phyloP scores from a whole-genome alignment of 768 basidiomycete genomes.

The Psilocybe sp. region DNA sequence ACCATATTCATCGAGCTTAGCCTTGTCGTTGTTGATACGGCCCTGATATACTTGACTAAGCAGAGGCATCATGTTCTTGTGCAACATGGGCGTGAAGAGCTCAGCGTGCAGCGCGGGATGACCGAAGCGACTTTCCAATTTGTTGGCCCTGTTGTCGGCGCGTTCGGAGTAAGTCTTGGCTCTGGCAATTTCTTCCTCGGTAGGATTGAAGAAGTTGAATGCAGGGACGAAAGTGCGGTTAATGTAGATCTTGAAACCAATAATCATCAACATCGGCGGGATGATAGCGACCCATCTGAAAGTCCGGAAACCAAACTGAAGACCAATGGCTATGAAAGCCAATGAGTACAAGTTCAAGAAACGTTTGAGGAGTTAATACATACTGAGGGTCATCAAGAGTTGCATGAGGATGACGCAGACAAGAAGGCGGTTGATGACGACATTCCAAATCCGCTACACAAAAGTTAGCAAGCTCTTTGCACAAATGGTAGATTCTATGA shows the following conservation, averaged over 20 bases:
- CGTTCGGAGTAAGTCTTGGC: conserved; percentile 79
- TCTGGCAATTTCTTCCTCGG: conserved; percentile 68
- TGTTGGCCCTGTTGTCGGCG: conserved; percentile 66
- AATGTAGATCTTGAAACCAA: conserved; percentile 84
- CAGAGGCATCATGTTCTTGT: conserved; percentile 81
- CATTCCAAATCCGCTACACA: conserved; percentile 84
- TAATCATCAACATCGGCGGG: conserved; percentile 80
- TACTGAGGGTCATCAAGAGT: conserved; percentile 80
- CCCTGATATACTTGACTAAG: conserved; percentile 75
- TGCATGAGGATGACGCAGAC: conserved; percentile 85
- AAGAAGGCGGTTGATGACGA: conserved; percentile 86
- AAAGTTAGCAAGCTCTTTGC: conserved; percentile 3
- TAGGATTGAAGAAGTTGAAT: conserved; percentile 86
- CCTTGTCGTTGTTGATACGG: conserved; percentile 58
- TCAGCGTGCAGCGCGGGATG: conserved; percentile 89
- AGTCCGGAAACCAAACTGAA: conserved; percentile 72
- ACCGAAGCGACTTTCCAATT: conserved; percentile 89
- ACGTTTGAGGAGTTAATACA: conserved; percentile 24
- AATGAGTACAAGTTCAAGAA: not conserved
- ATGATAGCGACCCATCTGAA: conserved; percentile 79
- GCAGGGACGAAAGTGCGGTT: conserved; percentile 58
- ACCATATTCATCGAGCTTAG: conserved; percentile 75
- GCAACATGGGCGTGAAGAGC: conserved; percentile 86
- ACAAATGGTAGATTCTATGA: not conserved
- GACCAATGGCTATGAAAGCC: conserved; percentile 66